Evolutionary conservation across 371 early-diverging fungal species (phyloP), one percentile per base, ranked within the genome.

Genomic region (Rhizopus microsporus): DNA sequence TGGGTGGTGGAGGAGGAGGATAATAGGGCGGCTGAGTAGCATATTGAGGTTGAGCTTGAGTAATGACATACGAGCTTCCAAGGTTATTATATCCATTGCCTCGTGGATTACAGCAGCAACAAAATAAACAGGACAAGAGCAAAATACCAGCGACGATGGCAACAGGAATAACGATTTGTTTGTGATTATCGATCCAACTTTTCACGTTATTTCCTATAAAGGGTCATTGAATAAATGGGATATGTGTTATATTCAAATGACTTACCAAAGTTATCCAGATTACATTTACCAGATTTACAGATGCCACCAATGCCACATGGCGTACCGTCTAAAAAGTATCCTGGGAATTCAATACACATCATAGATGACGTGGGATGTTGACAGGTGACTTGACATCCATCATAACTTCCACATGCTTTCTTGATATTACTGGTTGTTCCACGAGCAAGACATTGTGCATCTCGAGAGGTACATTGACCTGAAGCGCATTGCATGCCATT

Each of bases 401-500:
- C 71, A 43, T 74, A 43, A 38, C 54, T 47, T 13, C 57, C 53
- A 42, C 88, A 87, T 3, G 84, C 76, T 53, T 68, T 69, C 50
- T 57, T 50, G 47, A 82, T 67, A 60, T 70, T 60, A 69, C 74
- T 56, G 39, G 71, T 38, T 0, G 68, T 51, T 9, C 79, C 83
- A 35, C 87, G 82, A 23, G 85, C 82, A 47, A 67, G 60, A 62
- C 96, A 95, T 66, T 96, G 96, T 7, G 74, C 68, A 71, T 93
- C 92, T 17, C 94, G 78, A 3, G 88, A 89, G 16, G 96, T 97
- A 68, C 97, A 97, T 46, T 86, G 67, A 7, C 97, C 97, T 4
- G 89, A 87, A 30, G 97, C 94, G 71, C 97, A 97, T 47, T 82
- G 69, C 23, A 86, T 71, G 2, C 67, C 57, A 39, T 75, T 69